These are phyloP conservation scores for Claviceps humidiphila DNA, from an alignment of 2,329 filamentous ascomycete genomes.

Conservation along the genomic window DNA sequence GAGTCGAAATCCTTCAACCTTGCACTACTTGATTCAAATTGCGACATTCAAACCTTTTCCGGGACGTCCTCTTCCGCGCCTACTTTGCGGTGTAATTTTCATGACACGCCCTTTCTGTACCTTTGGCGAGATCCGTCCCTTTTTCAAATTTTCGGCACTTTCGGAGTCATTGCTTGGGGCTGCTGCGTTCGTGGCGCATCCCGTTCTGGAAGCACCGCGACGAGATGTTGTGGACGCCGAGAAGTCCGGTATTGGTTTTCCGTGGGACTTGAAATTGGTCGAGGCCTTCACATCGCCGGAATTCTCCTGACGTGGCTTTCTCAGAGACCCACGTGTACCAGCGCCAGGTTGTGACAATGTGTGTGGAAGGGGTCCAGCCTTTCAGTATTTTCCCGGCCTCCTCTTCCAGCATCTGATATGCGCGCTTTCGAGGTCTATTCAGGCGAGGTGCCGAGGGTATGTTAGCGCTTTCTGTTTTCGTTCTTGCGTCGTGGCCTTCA, in stretches of 20 bases:
- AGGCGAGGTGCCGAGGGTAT: neutral
- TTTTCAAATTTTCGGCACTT: too few relatives aligned
- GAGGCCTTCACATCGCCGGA: neutral
- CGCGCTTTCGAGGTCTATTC: neutral
- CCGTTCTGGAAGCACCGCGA: neutral
- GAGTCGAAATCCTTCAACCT: neutral
- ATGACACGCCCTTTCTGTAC: neutral
- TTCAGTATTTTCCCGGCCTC: neutral
- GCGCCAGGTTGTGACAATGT: neutral
- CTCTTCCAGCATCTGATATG: slow-evolving; percentile 1
- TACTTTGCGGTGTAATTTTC: neutral
- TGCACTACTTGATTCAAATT: neutral
- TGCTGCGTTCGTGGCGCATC: neutral
- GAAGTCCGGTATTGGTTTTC: neutral
- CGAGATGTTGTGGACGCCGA: neutral
- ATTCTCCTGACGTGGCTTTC: neutral
- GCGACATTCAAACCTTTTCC: neutral
- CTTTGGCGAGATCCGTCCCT: neutral
- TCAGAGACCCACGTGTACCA: neutral
- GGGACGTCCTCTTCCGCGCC: neutral
- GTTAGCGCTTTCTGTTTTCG: neutral
- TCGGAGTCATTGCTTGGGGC: neutral
- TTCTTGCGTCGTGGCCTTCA: neutral
- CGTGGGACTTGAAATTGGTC: neutral
- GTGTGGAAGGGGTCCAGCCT: neutral